Base-by-base conservation (phyloP, 2,329 filamentous ascomycete genomes). In the Sclerotinia minor region DNA sequence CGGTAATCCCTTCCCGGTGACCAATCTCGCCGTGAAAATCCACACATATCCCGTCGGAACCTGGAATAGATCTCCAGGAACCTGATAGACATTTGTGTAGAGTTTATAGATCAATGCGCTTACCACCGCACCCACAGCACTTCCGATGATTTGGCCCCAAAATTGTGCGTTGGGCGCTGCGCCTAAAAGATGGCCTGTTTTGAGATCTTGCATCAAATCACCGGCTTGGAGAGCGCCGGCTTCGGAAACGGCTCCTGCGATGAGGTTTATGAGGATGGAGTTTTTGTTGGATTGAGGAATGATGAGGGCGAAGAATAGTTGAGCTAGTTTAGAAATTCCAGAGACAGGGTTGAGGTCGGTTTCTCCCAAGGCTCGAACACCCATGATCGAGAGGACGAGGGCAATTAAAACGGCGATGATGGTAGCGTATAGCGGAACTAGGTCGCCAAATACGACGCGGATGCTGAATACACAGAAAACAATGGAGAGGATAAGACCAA, bases 331-430 rank as follows among this genome's bases (percentile, higher is more conserved):
- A 77, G 91, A 94, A 78, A 98, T 99, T 45, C 95, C 95, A 1
- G 92, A 96, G 2, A 98, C 95, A 0, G 95, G 95, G 76, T 98
- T 98, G 13, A 99, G 83, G 75, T 99, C 95, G 6, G 95, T 98
- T 81, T 98, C 87, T 13, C 88, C 88, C 0, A 90, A 79, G 0
- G 88, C 88, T 44, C 88, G 80, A 15, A 90, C 88, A 4, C 88
- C 88, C 87, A 90, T 90, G 65, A 95, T 89, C 67, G 90, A 92
- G 24, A 95, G 84, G 1, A 94, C 73, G 32, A 99, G 86, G 0
- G 95, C 92, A 78, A 98, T 89, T 38, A 96, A 77, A 8, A 97
- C 94, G 3, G 96, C 90, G 17, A 89, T 84, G 65, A 94, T 80
- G 17, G 88, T 94, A 5, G 91, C 88, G 70, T 89, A 87, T 1